phyloP scores from a whole-genome alignment of 1,284 basidiomycete genomes.

The Xerocomus minutiporus region DNA sequence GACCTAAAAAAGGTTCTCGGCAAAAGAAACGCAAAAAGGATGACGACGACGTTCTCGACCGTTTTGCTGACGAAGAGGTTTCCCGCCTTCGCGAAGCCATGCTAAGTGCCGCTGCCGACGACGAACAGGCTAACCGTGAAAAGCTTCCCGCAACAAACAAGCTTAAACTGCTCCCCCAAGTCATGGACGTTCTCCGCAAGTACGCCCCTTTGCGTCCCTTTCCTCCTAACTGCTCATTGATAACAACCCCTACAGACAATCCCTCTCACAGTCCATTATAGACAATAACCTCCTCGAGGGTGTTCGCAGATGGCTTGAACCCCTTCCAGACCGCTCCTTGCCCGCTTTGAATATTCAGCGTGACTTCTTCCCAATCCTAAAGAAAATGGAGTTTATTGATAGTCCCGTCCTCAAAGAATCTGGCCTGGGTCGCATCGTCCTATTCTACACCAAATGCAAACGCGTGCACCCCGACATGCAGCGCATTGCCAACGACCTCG shows the following conservation, averaged over 20 bases:
- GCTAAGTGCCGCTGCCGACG: conserved; percentile 83
- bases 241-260: conserved; percentile 49
- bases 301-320: conserved; percentile 91
- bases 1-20: conserved; percentile 64
- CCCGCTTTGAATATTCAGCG: conserved; percentile 95
- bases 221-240: background rate
- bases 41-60: conserved; percentile 76
- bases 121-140: conserved; percentile 76
- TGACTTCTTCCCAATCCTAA: conserved; percentile 82
- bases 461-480: conserved; percentile 80
- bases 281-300: conserved; percentile 94
- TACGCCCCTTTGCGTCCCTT: conserved; percentile 37
- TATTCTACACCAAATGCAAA: conserved; percentile 95
- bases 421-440: conserved; percentile 84
- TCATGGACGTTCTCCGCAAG: conserved; percentile 94
- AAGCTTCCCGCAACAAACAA: conserved; percentile 87
- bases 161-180: conserved; percentile 79
- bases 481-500: conserved; percentile 80
- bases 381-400: conserved; percentile 90
- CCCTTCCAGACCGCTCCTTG: conserved; percentile 86
- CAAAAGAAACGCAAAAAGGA: conserved; percentile 71
- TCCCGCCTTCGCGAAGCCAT: conserved; percentile 80
- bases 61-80: conserved; percentile 90
- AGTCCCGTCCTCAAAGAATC: conserved; percentile 88
- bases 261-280: conserved; percentile 87